Evolutionary conservation across 2,329 filamentous ascomycete species (phyloP).

Genomic region (Hortaea werneckii): DNA sequence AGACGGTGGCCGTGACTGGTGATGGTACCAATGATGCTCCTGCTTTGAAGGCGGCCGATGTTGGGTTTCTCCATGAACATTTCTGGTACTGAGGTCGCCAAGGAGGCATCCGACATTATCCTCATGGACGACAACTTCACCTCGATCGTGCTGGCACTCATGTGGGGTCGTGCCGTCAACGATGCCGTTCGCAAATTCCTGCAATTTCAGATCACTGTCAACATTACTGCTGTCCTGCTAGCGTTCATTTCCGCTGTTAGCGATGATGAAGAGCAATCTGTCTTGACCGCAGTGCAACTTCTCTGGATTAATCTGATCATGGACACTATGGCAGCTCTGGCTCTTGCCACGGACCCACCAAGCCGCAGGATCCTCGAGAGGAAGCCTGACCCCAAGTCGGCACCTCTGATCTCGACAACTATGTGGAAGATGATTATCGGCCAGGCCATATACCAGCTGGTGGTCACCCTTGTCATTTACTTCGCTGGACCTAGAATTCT

Average conservation of each 20-base stretch:
- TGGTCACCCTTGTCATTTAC: conserved; percentile 68
- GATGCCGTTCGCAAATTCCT: conserved; percentile 46
- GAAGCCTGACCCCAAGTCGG: conserved; percentile 66
- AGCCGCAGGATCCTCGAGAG: conserved; percentile 70
- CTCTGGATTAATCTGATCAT: conserved; percentile 97
- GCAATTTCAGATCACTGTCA: conserved; percentile 74
- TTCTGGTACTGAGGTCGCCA: conserved; percentile 54
- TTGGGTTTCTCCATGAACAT: conserved; percentile 60
- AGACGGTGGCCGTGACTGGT: conserved; percentile 57
- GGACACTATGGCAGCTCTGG: conserved; percentile 87
- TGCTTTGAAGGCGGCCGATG: conserved; percentile 55
- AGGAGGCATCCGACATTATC: conserved; percentile 52
- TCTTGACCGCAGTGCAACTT: conserved; percentile 80
- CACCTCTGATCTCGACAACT: conserved; percentile 68
- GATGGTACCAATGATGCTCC: conserved; percentile 59
- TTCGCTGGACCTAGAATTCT: conserved; percentile 59
- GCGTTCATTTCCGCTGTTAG: conserved; percentile 82
- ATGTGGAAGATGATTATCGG: conserved; percentile 99
- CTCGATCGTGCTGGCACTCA: conserved; percentile 52
- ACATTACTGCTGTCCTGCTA: conserved; percentile 78
- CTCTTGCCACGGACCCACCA: conserved; percentile 82
- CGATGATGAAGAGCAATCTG: conserved; percentile 57
- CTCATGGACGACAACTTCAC: conserved; percentile 54
- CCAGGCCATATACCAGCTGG: conserved; percentile 80
- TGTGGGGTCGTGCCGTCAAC: conserved; percentile 52